Percentiles rank a stretch among this genome's conserved stretches.
These are phyloP conservation scores for Hordeum pubiflorum DNA, from an alignment of 202 grass and related monocot genomes.

Conservation along the genomic window DNA sequence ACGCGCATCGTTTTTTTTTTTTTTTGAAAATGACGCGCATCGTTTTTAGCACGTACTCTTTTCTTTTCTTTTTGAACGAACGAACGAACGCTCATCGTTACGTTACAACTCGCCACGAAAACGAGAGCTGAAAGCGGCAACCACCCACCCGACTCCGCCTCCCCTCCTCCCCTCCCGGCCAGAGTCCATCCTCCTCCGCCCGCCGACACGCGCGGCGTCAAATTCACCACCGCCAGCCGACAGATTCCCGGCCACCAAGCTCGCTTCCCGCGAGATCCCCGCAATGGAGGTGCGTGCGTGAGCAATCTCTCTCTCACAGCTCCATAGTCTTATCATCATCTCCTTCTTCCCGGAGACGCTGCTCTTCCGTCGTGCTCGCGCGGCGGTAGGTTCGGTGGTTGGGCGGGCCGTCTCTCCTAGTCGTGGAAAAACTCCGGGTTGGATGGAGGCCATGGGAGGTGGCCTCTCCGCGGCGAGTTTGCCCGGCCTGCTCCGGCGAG, in stretches of 20 bases:
- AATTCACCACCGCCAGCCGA: background rate
- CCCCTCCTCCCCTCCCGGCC: background rate
- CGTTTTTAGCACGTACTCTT: background rate
- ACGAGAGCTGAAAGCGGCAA: background rate
- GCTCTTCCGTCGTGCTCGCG: background rate
- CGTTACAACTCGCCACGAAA: background rate
- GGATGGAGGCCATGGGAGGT: background rate
- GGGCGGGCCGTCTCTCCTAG: background rate
- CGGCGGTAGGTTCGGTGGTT: background rate
- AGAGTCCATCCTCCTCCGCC: background rate
- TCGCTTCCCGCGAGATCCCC: conserved; percentile 2
- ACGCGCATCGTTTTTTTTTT: no score
- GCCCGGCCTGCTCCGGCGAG: background rate
- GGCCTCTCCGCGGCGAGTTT: background rate
- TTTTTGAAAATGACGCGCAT: no score
- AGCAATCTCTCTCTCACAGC: background rate
- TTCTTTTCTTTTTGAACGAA: no score
- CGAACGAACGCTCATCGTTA: background rate
- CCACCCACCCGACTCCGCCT: background rate
- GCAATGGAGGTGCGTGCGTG: conserved; percentile 43
- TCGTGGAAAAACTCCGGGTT: background rate
- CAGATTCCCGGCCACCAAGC: background rate
- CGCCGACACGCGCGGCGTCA: conserved; percentile 28
- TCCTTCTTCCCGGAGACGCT: background rate
- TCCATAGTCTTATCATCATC: no score